Evolutionary conservation across 1,284 basidiomycete species (phyloP), one percentile per base, ranked within the genome.

Genomic region (Singerocomus rubriflavus): DNA sequence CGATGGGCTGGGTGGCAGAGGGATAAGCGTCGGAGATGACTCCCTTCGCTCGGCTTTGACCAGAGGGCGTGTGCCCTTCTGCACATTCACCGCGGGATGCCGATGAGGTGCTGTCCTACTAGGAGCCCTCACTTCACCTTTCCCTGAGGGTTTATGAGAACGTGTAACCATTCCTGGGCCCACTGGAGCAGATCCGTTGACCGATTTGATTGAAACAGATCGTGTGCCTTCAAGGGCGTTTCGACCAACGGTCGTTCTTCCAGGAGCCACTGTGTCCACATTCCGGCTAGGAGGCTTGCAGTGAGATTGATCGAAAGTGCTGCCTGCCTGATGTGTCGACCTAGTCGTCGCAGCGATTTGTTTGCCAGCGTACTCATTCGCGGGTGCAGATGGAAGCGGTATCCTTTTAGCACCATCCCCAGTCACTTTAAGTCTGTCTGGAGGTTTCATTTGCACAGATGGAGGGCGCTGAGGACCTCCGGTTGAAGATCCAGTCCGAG

Each of bases 381-480:
- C 37, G 6, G 59, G 48, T 13, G 36, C 50, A 16, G 57, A 17
- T 21, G 65, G 70, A 42, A 74, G 61, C 4, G 66, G 66, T 38
- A 72, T 57, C 46, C 73, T 63, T 51, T 71, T 59, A 9, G 72
- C 72, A n/a, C 73, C 68, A 48, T 50, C 51, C n/a, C 63, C 55
- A 2, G 55, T 42, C 26, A 44, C 33, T 50, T 58, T 64, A 27
- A 54, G 32, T 41, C 64, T 62, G 50, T 63, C 57, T 2, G 48
- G 45, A 41, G 57, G 49, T 45, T 61, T 66, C 14, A 70, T 46
- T 42, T 66, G 64, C 39, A 46, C 47, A 11, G 65, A 45, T 14
- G 55, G 57, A 33, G 64, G 63, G 14, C 64, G 68, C 44, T 62
- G 64, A 35, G 64, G 64, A 9, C 67, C 65, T 17, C 53, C 49